phyloP scores from a whole-genome alignment of 2,329 filamentous ascomycete species.

The Fusarium sp. region DNA sequence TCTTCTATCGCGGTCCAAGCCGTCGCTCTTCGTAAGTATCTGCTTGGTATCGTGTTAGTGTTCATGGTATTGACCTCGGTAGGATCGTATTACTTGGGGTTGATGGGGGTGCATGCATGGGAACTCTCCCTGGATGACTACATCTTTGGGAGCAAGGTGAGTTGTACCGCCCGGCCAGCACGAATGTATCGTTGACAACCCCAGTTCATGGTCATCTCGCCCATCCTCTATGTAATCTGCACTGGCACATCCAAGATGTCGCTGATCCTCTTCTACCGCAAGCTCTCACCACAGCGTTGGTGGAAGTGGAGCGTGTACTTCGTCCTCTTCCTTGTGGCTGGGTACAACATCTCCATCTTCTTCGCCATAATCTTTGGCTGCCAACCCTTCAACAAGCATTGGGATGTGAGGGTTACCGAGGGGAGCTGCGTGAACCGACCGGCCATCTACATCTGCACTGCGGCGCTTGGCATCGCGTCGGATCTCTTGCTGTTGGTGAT shows the following conservation, averaged over 20 bases:
- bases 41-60: background rate
- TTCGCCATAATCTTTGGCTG: slow-evolving; percentile 54
- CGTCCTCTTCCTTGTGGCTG: slow-evolving; percentile 46
- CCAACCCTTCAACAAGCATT: slow-evolving; percentile 47
- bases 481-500: slow-evolving; percentile 60
- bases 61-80: background rate
- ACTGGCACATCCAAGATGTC: slow-evolving; percentile 52
- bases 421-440: slow-evolving; percentile 56
- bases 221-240: slow-evolving; percentile 39
- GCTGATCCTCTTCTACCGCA: slow-evolving; percentile 53
- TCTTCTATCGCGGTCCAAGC: slow-evolving; percentile 36
- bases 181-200: background rate
- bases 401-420: slow-evolving; percentile 44
- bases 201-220: slow-evolving; percentile 38
- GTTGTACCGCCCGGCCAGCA: rapidly evolving
- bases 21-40: slow-evolving; percentile 28
- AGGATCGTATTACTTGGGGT: slow-evolving; percentile 27
- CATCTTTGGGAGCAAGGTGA: slow-evolving; percentile 24
- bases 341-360: slow-evolving; percentile 49
- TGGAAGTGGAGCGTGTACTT: slow-evolving; percentile 49
- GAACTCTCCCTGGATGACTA: slow-evolving; percentile 42
- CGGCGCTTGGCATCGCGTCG: slow-evolving; percentile 60
- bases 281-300: slow-evolving; percentile 50
- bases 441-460: slow-evolving; percentile 46
- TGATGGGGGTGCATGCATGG: slow-evolving; percentile 48